Conservation (phyloP, 2,329 filamentous ascomycete species). For the Xylariaceae sp. region DNA sequence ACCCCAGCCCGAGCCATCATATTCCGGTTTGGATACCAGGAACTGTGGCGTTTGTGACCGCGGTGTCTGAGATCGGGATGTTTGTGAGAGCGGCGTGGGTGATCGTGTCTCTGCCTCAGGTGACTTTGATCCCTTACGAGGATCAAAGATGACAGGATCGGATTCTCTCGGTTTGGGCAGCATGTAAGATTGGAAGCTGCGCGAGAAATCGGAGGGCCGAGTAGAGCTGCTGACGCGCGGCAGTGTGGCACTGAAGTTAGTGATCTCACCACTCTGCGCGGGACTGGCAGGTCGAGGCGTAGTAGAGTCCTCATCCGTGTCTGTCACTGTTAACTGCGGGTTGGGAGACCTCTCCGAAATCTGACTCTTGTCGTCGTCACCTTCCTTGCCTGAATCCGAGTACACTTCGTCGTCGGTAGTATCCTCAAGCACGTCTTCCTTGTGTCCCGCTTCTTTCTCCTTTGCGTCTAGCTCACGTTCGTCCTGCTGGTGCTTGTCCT, state of each 20-base stretch:
- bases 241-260: slow-evolving; percentile 34
- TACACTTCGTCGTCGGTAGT: slow-evolving; percentile 36
- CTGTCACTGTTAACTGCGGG: slow-evolving; percentile 25
- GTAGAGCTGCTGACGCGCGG: slow-evolving; percentile 35
- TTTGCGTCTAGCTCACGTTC: slow-evolving; percentile 62
- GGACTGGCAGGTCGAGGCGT: slow-evolving; percentile 48
- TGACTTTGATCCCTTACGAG: slow-evolving; percentile 29
- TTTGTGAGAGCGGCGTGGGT: slow-evolving; percentile 47
- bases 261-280: slow-evolving; percentile 27
- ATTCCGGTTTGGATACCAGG: slow-evolving; percentile 53
- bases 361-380: slow-evolving; percentile 50
- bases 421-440: slow-evolving; percentile 55
- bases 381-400: slow-evolving; percentile 33
- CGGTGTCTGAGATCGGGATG: slow-evolving; percentile 44
- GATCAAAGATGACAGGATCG: slow-evolving; percentile 31
- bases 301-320: slow-evolving; percentile 39
- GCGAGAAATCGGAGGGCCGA: slow-evolving; percentile 38
- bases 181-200: slow-evolving; percentile 44
- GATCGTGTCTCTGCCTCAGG: slow-evolving; percentile 37
- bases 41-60: slow-evolving; percentile 48
- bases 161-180: slow-evolving; percentile 39
- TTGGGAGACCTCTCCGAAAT: slow-evolving; percentile 44
- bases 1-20: slow-evolving; percentile 52
- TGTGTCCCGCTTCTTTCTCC: slow-evolving; percentile 50
- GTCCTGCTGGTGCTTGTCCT: slow-evolving; percentile 37